These are phyloP conservation scores for Pestalotiopsis sp. DNA, from an alignment of 2,329 filamentous ascomycete species.

Conservation along the genomic window DNA sequence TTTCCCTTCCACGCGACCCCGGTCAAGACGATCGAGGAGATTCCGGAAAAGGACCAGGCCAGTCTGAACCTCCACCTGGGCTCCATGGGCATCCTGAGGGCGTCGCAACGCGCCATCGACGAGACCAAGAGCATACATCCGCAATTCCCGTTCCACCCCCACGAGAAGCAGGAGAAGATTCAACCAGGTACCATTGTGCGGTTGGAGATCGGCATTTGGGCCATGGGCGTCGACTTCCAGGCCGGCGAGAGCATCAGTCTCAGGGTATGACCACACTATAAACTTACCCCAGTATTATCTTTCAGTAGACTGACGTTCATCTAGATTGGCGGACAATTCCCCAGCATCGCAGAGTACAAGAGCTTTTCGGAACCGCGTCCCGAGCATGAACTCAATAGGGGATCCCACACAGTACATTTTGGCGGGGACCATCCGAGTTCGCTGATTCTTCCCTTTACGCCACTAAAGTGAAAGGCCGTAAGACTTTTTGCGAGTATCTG, in stretches of 20 bases:
- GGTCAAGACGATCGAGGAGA: conserved; percentile 27
- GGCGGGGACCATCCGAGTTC: conserved; percentile 37
- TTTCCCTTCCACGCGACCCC: conserved; percentile 36
- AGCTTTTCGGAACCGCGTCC: conserved; percentile 38
- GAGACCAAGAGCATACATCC: conserved; percentile 28
- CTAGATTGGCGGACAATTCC: conserved; percentile 30
- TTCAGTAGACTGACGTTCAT: conserved; percentile 30
- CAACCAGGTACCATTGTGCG: conserved; percentile 22
- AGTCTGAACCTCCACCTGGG: conserved; percentile 44
- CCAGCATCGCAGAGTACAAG: conserved; percentile 40
- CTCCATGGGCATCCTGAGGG: conserved; percentile 43
- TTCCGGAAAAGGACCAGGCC: conserved; percentile 34
- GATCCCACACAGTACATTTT: conserved; percentile 37
- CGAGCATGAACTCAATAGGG: conserved; percentile 41
- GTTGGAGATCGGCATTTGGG: conserved; percentile 31
- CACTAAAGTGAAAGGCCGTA: neutral
- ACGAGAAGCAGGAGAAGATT: conserved; percentile 24
- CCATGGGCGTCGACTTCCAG: conserved; percentile 29
- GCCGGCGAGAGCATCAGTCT: conserved; percentile 23
- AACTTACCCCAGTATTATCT: conserved; percentile 33
- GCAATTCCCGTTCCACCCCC: conserved; percentile 29
- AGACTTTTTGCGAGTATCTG: neutral
- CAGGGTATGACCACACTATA: conserved; percentile 27
- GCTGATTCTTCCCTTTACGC: conserved; percentile 37
- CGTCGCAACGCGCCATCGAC: conserved; percentile 43